These are phyloP conservation scores for Parathielavia appendiculata DNA, from an alignment of 495 filamentous ascomycete species.

Conservation along the genomic window DNA sequence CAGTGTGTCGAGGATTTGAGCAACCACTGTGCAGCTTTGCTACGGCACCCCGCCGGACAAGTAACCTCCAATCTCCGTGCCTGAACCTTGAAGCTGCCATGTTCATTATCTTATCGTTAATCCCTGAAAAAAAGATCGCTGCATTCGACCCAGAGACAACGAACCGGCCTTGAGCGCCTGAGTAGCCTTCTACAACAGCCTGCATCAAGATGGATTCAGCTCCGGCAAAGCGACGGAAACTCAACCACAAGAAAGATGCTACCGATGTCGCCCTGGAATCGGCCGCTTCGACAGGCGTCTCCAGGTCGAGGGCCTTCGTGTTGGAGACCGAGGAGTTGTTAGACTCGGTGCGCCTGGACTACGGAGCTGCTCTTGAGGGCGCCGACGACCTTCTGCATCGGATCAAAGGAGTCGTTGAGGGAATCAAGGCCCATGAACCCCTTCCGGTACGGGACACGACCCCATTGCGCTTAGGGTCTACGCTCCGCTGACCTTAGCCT, in stretches of 20 bases:
- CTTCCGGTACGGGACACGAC: constrained; percentile 44
- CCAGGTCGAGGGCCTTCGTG: constrained; percentile 64
- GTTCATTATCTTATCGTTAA: constrained; percentile 22
- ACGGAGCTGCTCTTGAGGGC: constrained; percentile 57
- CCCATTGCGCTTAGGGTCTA: neutral
- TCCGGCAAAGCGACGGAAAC: constrained; percentile 48
- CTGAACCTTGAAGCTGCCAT: too few relatives aligned
- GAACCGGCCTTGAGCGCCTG: neutral
- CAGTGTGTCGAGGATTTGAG: neutral
- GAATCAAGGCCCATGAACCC: constrained; percentile 51
- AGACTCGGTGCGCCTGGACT: constrained; percentile 60
- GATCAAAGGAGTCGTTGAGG: constrained; percentile 71
- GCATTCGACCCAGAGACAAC: neutral
- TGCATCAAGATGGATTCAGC: constrained; percentile 38
- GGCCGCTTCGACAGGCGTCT: constrained; percentile 30
- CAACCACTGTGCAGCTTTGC: neutral
- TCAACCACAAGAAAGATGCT: constrained; percentile 33
- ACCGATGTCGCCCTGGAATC: constrained; percentile 29
- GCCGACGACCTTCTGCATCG: constrained; percentile 66
- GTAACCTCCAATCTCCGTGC: constrained; percentile 12
- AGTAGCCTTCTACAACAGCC: neutral
- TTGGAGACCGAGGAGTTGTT: constrained; percentile 84
- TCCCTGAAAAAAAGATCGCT: constrained; percentile 21
- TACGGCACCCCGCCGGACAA: constrained; percentile 16
- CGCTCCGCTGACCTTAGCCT: constrained; percentile 2